Evolutionary conservation across 805 yeast genomes (phyloP).

Genomic region (Candida anglica): DNA sequence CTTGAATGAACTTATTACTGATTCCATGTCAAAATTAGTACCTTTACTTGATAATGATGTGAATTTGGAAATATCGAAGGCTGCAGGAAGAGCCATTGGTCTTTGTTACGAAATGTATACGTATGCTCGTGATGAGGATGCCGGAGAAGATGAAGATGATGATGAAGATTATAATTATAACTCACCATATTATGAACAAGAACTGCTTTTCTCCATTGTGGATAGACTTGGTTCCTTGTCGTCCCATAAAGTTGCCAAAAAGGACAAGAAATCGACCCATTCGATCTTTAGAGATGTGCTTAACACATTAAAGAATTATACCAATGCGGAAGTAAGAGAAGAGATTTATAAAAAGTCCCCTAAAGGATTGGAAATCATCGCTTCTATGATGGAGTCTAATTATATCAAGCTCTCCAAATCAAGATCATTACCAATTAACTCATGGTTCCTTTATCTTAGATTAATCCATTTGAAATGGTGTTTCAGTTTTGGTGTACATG

Average conservation of each 20-base stretch:
- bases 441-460: slow-evolving; percentile 49
- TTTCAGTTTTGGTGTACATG: slow-evolving; percentile 49
- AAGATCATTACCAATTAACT: slow-evolving; percentile 42
- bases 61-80: slow-evolving; percentile 44
- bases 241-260: slow-evolving; percentile 55
- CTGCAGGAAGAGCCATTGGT: slow-evolving; percentile 55
- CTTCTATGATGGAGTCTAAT: slow-evolving; percentile 26
- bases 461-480: slow-evolving; percentile 47
- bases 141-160: slow-evolving; percentile 31
- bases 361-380: slow-evolving; percentile 29
- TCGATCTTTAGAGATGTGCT: slow-evolving; percentile 59
- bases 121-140: slow-evolving; percentile 35
- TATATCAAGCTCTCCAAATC: slow-evolving; percentile 43
- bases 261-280: slow-evolving; percentile 56
- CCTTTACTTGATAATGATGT: slow-evolving; percentile 40
- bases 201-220: slow-evolving; percentile 38
- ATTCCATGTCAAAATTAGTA: slow-evolving; percentile 35
- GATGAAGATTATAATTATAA: slow-evolving; percentile 42
- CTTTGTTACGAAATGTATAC: slow-evolving; percentile 50
- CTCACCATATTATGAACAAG: slow-evolving; percentile 53
- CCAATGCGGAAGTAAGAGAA: slow-evolving; percentile 28
- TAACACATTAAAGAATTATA: slow-evolving; percentile 41
- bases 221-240: slow-evolving; percentile 47
- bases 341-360: slow-evolving; percentile 33
- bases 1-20: slow-evolving; percentile 37